Conservation (phyloP, 768 basidiomycete genomes). For the Gloeopeniophorella convolvens region DNA sequence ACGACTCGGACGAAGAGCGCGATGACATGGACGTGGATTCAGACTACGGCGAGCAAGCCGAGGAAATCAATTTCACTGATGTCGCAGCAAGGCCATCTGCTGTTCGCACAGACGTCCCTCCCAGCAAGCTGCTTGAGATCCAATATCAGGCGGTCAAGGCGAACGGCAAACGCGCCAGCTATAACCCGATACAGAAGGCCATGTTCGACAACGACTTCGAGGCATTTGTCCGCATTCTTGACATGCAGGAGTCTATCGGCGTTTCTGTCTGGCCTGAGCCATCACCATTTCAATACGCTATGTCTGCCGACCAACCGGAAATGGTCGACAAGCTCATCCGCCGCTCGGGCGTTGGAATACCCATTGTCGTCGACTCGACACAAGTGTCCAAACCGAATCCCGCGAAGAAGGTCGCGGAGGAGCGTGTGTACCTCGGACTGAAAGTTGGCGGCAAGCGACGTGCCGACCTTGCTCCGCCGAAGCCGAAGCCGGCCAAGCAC, state of each 20-base stretch:
- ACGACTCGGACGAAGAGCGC: no score
- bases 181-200: conserved; percentile 30
- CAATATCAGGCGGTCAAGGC: background rate
- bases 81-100: conserved; percentile 43
- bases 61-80: conserved; percentile 44
- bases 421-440: conserved; percentile 45
- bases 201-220: conserved; percentile 43
- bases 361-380: conserved; percentile 23
- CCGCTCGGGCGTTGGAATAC: conserved; percentile 37
- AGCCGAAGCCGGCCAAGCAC: background rate
- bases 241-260: conserved; percentile 36
- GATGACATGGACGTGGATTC: conserved; percentile 26
- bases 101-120: conserved; percentile 36
- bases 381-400: conserved; percentile 26
- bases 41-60: conserved; percentile 36
- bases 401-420: conserved; percentile 35
- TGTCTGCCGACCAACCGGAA: conserved; percentile 40
- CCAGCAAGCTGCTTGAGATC: conserved; percentile 32
- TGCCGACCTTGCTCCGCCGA: conserved; percentile 39
- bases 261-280: conserved; percentile 25
- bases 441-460: conserved; percentile 61
- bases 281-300: conserved; percentile 12
- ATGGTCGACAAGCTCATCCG: conserved; percentile 55
- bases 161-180: background rate
- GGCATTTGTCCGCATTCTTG: conserved; percentile 41